A percentile compares a stretch with the other conserved stretches of the same genome.
These are phyloP conservation scores for Westerdykella sp. DNA, from an alignment of 2,329 filamentous ascomycete genomes.

Conservation along the genomic window DNA sequence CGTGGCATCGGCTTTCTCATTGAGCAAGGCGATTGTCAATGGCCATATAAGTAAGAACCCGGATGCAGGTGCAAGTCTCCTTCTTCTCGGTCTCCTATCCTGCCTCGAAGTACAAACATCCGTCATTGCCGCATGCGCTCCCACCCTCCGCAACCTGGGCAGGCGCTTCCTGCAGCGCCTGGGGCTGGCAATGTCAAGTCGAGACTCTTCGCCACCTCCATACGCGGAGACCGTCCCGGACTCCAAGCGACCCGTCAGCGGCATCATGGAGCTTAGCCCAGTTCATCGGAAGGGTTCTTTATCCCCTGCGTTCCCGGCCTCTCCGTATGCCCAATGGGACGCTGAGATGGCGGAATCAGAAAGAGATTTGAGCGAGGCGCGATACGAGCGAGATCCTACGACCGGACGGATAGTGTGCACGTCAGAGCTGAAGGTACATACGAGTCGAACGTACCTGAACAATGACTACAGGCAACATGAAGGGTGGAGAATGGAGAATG, in stretches of 20 bases:
- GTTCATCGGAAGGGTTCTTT: neutral
- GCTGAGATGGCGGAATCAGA: no score
- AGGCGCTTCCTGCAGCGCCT: conserved; percentile 5
- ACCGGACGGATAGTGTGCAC: conserved; percentile 6
- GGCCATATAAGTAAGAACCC: neutral
- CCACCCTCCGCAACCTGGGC: conserved; percentile 7
- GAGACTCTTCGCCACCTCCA: neutral
- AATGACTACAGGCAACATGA: neutral
- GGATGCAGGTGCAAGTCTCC: neutral
- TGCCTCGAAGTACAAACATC: conserved; percentile 8
- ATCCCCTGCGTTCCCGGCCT: no score
- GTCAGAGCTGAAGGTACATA: conserved; percentile 1
- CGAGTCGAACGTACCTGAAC: conserved; percentile 1
- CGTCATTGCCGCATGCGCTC: conserved; percentile 11
- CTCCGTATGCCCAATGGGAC: neutral
- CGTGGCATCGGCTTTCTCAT: conserved; percentile 8
- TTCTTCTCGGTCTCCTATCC: conserved; percentile 6
- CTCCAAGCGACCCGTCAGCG: neutral
- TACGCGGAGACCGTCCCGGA: conserved; percentile 2
- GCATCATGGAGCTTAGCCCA: neutral
- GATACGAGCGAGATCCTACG: conserved; percentile 2
- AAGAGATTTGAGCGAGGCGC: neutral
- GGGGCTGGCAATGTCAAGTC: neutral
- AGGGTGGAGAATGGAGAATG: neutral
- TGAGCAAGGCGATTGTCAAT: conserved; percentile 4